Evolutionary conservation across 1,284 basidiomycete species (phyloP).

Genomic region (Apiotrichum sp.): DNA sequence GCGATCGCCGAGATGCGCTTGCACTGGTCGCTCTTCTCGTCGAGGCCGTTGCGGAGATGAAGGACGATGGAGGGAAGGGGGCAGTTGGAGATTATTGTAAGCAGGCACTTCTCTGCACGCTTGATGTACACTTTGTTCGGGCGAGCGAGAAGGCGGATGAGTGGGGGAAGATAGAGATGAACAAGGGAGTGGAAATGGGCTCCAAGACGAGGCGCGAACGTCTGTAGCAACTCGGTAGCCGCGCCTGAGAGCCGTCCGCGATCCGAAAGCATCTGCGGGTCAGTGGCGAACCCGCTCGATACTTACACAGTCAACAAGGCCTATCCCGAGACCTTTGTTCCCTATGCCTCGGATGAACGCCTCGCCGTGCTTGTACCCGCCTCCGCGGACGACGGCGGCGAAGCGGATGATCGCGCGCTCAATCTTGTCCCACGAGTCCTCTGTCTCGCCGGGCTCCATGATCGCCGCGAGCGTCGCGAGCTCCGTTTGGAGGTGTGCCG

Average conservation of each 20-base stretch:
- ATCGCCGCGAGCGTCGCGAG: constrained; percentile 34
- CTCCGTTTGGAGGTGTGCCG: constrained; percentile 38
- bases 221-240: constrained; percentile 49
- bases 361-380: constrained; percentile 44
- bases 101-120: constrained; percentile 48
- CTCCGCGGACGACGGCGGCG: constrained; percentile 42
- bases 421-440: constrained; percentile 48
- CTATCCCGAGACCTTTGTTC: constrained; percentile 38
- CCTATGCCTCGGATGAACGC: constrained; percentile 42
- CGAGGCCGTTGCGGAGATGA: constrained; percentile 41
- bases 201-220: constrained; percentile 49
- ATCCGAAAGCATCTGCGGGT: constrained; percentile 48
- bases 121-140: constrained; percentile 51
- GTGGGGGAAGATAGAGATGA: constrained; percentile 47
- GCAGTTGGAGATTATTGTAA: constrained; percentile 48
- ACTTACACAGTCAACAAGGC: constrained; percentile 45
- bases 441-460: constrained; percentile 41
- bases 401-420: constrained; percentile 44
- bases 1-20: constrained; percentile 32
- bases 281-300: too few relatives aligned
- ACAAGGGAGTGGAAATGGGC: constrained; percentile 46
- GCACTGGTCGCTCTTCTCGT: constrained; percentile 46
- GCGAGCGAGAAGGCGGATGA: constrained; percentile 48
- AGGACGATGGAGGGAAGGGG: constrained; percentile 38
- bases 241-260: constrained; percentile 49